These are phyloP conservation scores for Nothophoma quercina DNA, from an alignment of 2,329 filamentous ascomycete species.

Conservation along the genomic window DNA sequence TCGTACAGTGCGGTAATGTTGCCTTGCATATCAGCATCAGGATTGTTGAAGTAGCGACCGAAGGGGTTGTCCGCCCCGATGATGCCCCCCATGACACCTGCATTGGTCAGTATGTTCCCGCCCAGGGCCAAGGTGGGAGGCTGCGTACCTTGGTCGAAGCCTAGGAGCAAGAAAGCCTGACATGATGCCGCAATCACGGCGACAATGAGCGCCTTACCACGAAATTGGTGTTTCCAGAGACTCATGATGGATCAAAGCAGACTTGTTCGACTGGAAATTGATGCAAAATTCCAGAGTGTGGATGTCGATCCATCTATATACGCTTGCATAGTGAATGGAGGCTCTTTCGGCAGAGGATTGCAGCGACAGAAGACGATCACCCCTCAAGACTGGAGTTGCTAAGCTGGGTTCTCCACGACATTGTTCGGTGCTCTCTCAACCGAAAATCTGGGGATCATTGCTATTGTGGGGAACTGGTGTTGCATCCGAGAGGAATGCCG, in stretches of 20 bases:
- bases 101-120: neutral
- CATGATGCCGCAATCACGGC: constrained; percentile 23
- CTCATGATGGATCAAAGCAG: neutral
- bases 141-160: constrained; percentile 42
- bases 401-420: neutral
- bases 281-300: neutral
- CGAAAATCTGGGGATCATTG: neutral
- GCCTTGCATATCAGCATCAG: constrained; percentile 50
- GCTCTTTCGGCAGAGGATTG: neutral
- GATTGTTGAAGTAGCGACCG: constrained; percentile 48
- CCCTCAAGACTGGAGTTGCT: neutral
- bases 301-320: neutral
- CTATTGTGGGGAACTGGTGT: neutral
- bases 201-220: constrained; percentile 13
- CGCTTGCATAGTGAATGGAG: neutral
- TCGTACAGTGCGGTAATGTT: constrained; percentile 47
- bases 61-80: constrained; percentile 54
- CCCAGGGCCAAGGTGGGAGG: neutral
- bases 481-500: too few relatives aligned
- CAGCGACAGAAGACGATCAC: neutral
- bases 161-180: constrained; percentile 24
- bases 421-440: neutral
- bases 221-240: constrained; percentile 17
- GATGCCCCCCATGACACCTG: constrained; percentile 45
- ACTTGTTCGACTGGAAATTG: neutral